These are phyloP conservation scores for Juncus effusus DNA, from an alignment of 176 grass and related monocot species.

Conservation along the genomic window DNA sequence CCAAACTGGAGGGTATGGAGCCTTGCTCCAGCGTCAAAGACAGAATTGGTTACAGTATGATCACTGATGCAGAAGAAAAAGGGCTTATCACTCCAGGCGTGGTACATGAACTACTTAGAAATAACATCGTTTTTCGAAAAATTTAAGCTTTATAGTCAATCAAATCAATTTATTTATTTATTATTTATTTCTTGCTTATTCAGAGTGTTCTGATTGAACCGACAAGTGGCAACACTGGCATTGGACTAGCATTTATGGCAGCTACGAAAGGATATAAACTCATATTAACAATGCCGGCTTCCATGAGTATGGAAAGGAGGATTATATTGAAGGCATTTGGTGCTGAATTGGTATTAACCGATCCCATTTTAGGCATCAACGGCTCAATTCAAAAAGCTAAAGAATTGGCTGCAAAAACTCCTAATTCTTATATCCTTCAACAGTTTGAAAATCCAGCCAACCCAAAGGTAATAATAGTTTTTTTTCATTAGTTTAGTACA, in stretches of 20 bases:
- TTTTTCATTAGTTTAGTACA: too few relatives aligned
- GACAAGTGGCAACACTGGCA: slow-evolving; percentile 90
- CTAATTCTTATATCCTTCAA: slow-evolving; percentile 78
- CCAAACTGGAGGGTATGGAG: slow-evolving; percentile 94
- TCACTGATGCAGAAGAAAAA: slow-evolving; percentile 72
- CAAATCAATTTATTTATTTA: not conserved
- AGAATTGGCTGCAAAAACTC: slow-evolving; percentile 59
- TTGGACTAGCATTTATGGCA: slow-evolving; percentile 89
- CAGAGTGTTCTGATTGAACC: slow-evolving; percentile 94
- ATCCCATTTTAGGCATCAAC: slow-evolving; percentile 75
- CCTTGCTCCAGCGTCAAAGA: slow-evolving; percentile 99
- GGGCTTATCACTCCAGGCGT: slow-evolving; percentile 52
- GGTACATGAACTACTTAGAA: too few relatives aligned
- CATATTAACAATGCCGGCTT: slow-evolving; percentile 74
- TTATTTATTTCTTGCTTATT: too few relatives aligned
- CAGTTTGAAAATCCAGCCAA: slow-evolving; percentile 90
- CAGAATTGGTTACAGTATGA: slow-evolving; percentile 97
- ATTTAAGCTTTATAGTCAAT: too few relatives aligned
- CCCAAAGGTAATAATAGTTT: slow-evolving; percentile 49
- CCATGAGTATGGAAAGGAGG: slow-evolving; percentile 85
- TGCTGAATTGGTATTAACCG: slow-evolving; percentile 66
- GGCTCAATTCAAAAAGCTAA: slow-evolving; percentile 68
- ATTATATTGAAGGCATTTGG: slow-evolving; percentile 85
- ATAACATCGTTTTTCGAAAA: too few relatives aligned
- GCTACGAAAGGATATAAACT: slow-evolving; percentile 89